Conservation (phyloP, 2,329 filamentous ascomycete genomes). For the Aspergillus sp. region DNA sequence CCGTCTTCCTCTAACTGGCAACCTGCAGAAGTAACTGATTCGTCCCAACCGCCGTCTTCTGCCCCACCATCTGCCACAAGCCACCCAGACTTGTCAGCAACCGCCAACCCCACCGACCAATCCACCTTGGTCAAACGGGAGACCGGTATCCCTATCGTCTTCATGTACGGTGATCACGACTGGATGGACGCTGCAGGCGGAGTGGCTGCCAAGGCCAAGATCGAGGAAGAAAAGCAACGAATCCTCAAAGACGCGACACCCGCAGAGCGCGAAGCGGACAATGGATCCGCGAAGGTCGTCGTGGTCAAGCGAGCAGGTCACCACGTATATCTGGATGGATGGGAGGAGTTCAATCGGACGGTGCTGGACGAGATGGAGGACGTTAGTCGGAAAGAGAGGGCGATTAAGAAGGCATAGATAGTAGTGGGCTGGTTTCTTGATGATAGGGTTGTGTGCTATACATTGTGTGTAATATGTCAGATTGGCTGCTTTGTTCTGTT, state of each 20-base stretch:
- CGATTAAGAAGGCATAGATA: background rate
- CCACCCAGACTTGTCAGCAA: background rate
- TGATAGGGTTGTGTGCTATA: too few relatives aligned
- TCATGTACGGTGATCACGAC: slow-evolving; percentile 97
- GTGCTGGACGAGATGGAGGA: slow-evolving; percentile 60
- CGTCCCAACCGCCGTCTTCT: slow-evolving; percentile 8
- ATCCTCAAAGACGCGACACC: slow-evolving; percentile 52
- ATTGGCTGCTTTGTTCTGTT: background rate
- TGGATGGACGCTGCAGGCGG: slow-evolving; percentile 97
- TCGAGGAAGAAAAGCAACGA: slow-evolving; percentile 58
- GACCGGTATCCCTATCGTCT: slow-evolving; percentile 70
- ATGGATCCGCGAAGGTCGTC: slow-evolving; percentile 73
- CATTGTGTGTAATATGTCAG: too few relatives aligned
- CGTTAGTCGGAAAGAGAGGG: slow-evolving; percentile 33
- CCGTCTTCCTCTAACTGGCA: slow-evolving; percentile 8
- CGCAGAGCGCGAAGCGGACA: slow-evolving; percentile 63
- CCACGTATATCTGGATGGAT: slow-evolving; percentile 63
- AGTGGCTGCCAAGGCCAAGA: slow-evolving; percentile 66
- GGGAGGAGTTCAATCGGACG: slow-evolving; percentile 60
- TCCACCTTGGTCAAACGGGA: slow-evolving; percentile 33
- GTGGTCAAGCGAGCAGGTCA: slow-evolving; percentile 66
- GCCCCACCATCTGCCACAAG: slow-evolving; percentile 6
- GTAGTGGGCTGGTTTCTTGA: too few relatives aligned
- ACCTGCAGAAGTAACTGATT: slow-evolving; percentile 6
- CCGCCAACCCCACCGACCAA: slow-evolving; percentile 14